Evolutionary conservation across 306 rosid species (phyloP), one percentile per base, ranked within the genome.

Genomic region (Fagus crenata): DNA sequence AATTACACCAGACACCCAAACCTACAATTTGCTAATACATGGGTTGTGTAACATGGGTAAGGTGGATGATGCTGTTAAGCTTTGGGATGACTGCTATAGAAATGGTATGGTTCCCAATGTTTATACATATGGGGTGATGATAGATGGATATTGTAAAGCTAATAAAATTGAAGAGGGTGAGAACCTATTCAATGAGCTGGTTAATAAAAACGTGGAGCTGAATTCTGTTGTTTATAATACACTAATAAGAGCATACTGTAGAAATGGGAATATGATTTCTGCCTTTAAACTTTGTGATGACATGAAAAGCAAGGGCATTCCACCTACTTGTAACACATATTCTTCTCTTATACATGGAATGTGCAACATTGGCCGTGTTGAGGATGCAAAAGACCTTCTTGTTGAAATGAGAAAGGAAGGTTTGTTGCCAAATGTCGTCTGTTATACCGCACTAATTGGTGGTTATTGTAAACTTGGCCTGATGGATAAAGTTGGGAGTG

Each of bases 331-430:
- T 78, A 72, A 74, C 46, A 88, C 93, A 12, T 91, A 87, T 88
- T 83, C 92, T 83, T 89, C 97, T 76, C 88, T 91, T 65, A 88
- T 91, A 85, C 86, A 91, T 76, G 92, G 97, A 64, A 72, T 88
- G 85, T 86, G 97, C 83, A 74, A 76, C 63, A 69, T 75, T 88
- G 92, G 90, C 14, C 61, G 33, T 58, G 80, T 89, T 68, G 90
- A 89, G 73, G 88, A 84, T 75, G 93, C 92, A 65, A 89, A 77
- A 75, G 75, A 53, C 55, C 74, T 85, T 76, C 82, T 90, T 58
- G 85, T 78, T 76, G 89, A 87, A 78, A 90, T 90, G 85, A 89
- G 89, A 82, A 75, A 67, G 69, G 91, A 89, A 58, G 87, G 86
- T 53, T 78, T 88, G 79, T 73, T 84, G 77, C 96, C 96, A 18